These are phyloP conservation scores for Coemansia sp. DNA, from an alignment of 192 early-diverging fungal species.

Conservation along the genomic window DNA sequence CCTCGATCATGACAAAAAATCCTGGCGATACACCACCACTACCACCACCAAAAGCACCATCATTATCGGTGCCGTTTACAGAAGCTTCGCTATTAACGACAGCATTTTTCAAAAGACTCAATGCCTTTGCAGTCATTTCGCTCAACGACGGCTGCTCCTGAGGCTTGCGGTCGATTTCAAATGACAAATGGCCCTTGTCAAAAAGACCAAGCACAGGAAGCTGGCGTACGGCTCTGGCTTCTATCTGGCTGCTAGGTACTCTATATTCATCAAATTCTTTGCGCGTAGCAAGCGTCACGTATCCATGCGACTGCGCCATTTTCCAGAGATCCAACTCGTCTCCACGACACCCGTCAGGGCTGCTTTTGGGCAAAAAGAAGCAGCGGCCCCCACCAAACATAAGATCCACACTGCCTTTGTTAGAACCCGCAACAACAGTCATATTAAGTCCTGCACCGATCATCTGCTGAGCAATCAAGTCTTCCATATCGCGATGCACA, in stretches of 20 bases:
- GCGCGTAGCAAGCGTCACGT: constrained; percentile 3
- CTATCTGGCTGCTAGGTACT: neutral
- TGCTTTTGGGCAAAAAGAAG: constrained; percentile 43
- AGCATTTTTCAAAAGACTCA: constrained; percentile 25
- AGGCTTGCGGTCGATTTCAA: constrained; percentile 49
- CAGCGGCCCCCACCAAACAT: constrained; percentile 57
- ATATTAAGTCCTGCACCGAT: constrained; percentile 28
- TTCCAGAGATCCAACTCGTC: constrained; percentile 42
- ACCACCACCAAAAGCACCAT: too few relatives aligned
- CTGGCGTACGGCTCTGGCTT: too few relatives aligned
- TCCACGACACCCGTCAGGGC: constrained; percentile 29
- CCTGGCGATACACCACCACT: constrained; percentile 31
- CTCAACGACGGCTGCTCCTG: constrained; percentile 46
- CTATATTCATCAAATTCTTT: constrained; percentile 26
- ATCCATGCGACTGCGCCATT: constrained; percentile 12
- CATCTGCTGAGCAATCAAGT: constrained; percentile 54
- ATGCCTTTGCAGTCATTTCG: constrained; percentile 53
- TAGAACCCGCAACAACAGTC: constrained; percentile 12
- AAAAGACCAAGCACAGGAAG: constrained; percentile 53
- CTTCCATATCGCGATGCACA: constrained; percentile 50
- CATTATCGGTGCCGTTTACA: too few relatives aligned
- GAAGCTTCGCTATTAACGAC: neutral
- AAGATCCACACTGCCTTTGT: constrained; percentile 31
- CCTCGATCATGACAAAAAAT: constrained; percentile 62
- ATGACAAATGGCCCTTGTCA: constrained; percentile 49